Conservation (phyloP, 768 basidiomycete species). For the Boletus speciosus region DNA sequence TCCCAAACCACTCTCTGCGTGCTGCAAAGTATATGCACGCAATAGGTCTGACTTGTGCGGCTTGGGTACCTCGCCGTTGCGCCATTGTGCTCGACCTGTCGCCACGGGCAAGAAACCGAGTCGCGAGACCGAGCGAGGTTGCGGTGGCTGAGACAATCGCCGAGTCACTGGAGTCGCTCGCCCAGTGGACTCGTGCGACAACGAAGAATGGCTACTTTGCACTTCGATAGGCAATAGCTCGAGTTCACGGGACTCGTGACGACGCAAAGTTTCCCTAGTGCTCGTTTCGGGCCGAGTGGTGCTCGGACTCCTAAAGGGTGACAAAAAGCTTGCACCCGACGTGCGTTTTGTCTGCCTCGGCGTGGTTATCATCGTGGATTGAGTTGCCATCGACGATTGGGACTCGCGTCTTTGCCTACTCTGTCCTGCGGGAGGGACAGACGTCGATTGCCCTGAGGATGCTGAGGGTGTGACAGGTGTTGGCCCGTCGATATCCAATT, state of each 20-base stretch:
- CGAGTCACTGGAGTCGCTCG: constrained; percentile 13
- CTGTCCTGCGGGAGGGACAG: constrained; percentile 2
- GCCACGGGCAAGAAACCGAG: constrained; percentile 22
- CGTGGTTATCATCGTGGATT: constrained; percentile 12
- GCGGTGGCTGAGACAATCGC: constrained; percentile 11
- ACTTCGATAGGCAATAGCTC: constrained; percentile 24
- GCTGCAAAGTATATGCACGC: constrained; percentile 74
- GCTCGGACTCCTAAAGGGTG: constrained; percentile 22
- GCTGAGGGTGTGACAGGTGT: background rate
- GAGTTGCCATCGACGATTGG: constrained; percentile 23
- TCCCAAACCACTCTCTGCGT: constrained; percentile 91
- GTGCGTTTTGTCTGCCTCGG: constrained; percentile 21
- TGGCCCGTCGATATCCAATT: constrained; percentile 19
- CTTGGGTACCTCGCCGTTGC: constrained; percentile 32
- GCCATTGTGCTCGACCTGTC: constrained; percentile 15
- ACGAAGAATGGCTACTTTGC: constrained; percentile 21
- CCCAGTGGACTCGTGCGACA: constrained; percentile 15
- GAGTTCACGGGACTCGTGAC: constrained; percentile 12
- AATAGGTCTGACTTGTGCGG: constrained; percentile 55
- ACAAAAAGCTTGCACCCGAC: constrained; percentile 29
- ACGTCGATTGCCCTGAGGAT: constrained; percentile 2
- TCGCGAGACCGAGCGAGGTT: constrained; percentile 19
- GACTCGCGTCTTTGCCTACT: constrained; percentile 17
- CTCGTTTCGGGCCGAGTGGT: constrained; percentile 8
- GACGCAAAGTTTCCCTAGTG: constrained; percentile 8